A percentile compares a stretch with the other conserved stretches of the same genome.
Evolutionary conservation across 768 basidiomycete species (phyloP).

Genomic region (Chalciporus pseudorubinellus): DNA sequence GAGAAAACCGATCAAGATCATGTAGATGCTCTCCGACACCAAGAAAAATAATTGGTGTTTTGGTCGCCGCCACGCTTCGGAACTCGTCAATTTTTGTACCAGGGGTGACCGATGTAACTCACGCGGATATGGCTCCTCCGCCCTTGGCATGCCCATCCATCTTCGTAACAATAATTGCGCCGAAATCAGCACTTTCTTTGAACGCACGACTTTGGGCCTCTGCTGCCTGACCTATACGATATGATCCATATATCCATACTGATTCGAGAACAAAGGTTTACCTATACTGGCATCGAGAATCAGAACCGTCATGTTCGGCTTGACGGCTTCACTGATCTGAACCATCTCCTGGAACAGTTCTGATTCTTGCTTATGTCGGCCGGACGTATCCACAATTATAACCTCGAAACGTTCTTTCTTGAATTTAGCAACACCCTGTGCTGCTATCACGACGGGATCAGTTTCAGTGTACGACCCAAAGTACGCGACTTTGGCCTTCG

Average conservation of each 20-base stretch:
- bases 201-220: conserved; percentile 95
- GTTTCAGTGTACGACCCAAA: conserved; percentile 99
- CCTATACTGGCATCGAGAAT: conserved; percentile 97
- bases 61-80: conserved; percentile 91
- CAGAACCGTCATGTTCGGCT: conserved; percentile 94
- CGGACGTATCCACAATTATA: conserved; percentile 97
- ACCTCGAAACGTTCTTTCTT: conserved; percentile 98
- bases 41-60: conserved; percentile 97
- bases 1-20: conserved; percentile 93
- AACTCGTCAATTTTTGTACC: conserved; percentile 6
- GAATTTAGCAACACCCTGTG: conserved; percentile 94
- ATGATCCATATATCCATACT: background rate
- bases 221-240: conserved; percentile 81
- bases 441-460: conserved; percentile 92
- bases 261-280: conserved; percentile 28
- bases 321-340: conserved; percentile 90
- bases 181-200: conserved; percentile 97
- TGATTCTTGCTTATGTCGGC: conserved; percentile 94
- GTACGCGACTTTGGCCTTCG: conserved; percentile 98
- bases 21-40: conserved; percentile 98
- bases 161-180: conserved; percentile 98
- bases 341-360: conserved; percentile 99
- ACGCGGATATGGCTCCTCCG: conserved; percentile 99
- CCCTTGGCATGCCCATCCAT: conserved; percentile 99
- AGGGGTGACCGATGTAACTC: conserved; percentile 33